A percentile compares a stretch with the other conserved stretches of the same genome.
phyloP scores from a whole-genome alignment of 106 monocot genomes.

The Dendrobium officinale region DNA sequence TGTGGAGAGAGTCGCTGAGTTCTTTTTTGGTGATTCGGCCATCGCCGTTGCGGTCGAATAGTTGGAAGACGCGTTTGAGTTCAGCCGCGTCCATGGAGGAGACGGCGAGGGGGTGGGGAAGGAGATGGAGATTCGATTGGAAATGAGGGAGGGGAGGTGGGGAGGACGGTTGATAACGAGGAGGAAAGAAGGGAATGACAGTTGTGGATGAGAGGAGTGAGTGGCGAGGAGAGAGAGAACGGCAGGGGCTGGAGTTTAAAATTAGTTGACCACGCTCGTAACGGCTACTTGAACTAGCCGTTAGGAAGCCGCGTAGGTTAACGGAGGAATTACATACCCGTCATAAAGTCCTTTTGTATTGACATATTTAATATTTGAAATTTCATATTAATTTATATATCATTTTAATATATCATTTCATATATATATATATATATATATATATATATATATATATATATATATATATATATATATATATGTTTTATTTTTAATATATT shows the following conservation, averaged over 20 bases:
- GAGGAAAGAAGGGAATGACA: not conserved
- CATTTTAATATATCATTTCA: too few relatives aligned
- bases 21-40: conserved; percentile 29
- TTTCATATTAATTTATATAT: too few relatives aligned
- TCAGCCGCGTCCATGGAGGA: conserved; percentile 13
- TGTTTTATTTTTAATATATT: too few relatives aligned
- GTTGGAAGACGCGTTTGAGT: conserved; percentile 24
- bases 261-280: not conserved
- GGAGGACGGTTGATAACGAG: not conserved
- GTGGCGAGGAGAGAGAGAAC: conserved; percentile 4
- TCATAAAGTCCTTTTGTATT: too few relatives aligned
- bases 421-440: too few relatives aligned
- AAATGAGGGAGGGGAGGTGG: not conserved
- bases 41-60: conserved; percentile 36
- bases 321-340: too few relatives aligned
- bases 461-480: too few relatives aligned
- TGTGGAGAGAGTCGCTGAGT: conserved; percentile 25
- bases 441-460: too few relatives aligned
- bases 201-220: not conserved
- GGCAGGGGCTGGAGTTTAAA: not conserved
- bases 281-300: not conserved
- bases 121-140: too few relatives aligned
- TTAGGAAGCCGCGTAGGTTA: not conserved
- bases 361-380: too few relatives aligned
- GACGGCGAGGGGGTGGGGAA: not conserved